A percentile compares a stretch with the other conserved stretches of the same genome.
Conservation (phyloP, 495 filamentous ascomycete species). For the Pseudomonodictys pantanalensis region DNA sequence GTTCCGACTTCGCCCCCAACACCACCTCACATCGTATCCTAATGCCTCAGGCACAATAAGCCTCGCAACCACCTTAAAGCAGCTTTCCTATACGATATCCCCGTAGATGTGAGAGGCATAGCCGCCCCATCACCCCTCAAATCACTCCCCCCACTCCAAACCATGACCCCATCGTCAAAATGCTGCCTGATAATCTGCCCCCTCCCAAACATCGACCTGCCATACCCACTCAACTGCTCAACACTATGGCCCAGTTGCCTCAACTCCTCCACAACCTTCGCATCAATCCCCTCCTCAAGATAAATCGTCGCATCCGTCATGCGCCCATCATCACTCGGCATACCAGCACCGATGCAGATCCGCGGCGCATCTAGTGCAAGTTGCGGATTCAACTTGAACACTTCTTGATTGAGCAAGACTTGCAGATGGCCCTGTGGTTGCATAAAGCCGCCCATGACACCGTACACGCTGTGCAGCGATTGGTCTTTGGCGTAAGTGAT, state of each 20-base stretch:
- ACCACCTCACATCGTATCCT: no score
- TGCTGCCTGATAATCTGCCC: conserved; percentile 86
- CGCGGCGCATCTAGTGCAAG: conserved; percentile 86
- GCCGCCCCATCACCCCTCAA: conserved; percentile 83
- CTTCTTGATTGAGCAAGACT: conserved; percentile 84
- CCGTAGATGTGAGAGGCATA: conserved; percentile 61
- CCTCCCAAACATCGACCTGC: conserved; percentile 75
- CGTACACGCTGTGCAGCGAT: conserved; percentile 77
- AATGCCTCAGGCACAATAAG: no score
- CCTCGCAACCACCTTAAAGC: no score
- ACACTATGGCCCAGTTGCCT: conserved; percentile 69
- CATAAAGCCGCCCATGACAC: conserved; percentile 99
- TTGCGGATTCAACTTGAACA: conserved; percentile 82
- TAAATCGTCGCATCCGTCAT: conserved; percentile 60
- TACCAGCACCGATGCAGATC: conserved; percentile 73
- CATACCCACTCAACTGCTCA: conserved; percentile 62
- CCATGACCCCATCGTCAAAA: conserved; percentile 61
- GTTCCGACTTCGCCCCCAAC: no score
- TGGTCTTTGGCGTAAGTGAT: conserved; percentile 72
- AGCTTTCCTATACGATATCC: no score
- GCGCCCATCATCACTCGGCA: conserved; percentile 52
- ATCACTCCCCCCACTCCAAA: conserved; percentile 89
- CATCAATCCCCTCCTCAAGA: conserved; percentile 81
- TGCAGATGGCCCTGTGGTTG: conserved; percentile 98
- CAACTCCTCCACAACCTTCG: conserved; percentile 64